These are phyloP conservation scores for Alternaria dauci DNA, from an alignment of 2,329 filamentous ascomycete species.

Conservation along the genomic window DNA sequence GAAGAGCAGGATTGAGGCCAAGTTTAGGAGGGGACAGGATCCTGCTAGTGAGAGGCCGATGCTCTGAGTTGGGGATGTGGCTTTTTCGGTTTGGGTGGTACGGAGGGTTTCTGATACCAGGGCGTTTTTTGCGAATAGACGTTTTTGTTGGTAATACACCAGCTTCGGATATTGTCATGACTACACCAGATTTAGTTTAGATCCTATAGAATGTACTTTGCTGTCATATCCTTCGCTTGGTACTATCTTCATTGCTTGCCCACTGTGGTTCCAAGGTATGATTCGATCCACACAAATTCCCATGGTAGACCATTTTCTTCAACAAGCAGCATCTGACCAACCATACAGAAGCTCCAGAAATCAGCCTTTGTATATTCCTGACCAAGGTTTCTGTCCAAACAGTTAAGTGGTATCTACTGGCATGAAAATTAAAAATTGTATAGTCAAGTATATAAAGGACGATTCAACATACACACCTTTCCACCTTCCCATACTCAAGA, in stretches of 20 bases:
- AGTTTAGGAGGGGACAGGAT: conserved; percentile 29
- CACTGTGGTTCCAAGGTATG: neutral
- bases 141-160: neutral
- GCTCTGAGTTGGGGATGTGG: conserved; percentile 16
- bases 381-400: neutral
- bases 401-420: neutral
- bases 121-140: neutral
- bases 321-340: neutral
- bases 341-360: neutral
- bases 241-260: neutral
- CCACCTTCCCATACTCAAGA: too few species aligned
- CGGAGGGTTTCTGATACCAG: neutral
- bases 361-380: neutral
- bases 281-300: neutral
- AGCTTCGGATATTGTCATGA: neutral
- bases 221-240: neutral
- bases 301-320: neutral
- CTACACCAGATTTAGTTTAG: neutral
- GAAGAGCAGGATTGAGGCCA: conserved; percentile 31
- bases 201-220: too few species aligned
- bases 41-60: conserved; percentile 33
- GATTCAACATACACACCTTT: too few species aligned
- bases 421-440: neutral
- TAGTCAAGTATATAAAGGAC: neutral
- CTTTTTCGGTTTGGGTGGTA: neutral